These are phyloP conservation scores for Lodderomyces metapsilosis DNA, from an alignment of 1,139 yeast species.

Conservation along the genomic window DNA sequence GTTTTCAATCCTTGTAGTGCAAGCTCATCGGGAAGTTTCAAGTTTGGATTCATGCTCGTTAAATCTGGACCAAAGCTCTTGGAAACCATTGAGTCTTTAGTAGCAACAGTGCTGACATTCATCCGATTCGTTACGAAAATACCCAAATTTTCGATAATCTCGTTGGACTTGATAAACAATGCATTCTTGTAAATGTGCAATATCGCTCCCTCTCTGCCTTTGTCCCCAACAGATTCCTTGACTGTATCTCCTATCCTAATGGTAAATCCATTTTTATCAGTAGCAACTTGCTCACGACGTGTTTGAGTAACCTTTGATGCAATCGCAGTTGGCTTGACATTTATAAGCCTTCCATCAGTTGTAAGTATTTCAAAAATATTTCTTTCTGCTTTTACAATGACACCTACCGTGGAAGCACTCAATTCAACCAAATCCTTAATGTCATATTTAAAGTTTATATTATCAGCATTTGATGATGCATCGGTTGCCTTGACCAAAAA, in stretches of 20 bases:
- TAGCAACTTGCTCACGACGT: slow-evolving; percentile 75
- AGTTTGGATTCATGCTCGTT: slow-evolving; percentile 82
- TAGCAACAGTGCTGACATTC: slow-evolving; percentile 79
- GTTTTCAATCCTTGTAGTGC: slow-evolving; percentile 53
- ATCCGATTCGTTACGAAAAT: slow-evolving; percentile 78
- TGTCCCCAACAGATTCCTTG: slow-evolving; percentile 63
- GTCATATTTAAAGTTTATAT: slow-evolving; percentile 66
- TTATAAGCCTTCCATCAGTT: slow-evolving; percentile 74
- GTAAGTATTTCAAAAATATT: slow-evolving; percentile 80
- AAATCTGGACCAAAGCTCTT: slow-evolving; percentile 63
- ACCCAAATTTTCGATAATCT: slow-evolving; percentile 82
- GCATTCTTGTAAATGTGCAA: slow-evolving; percentile 80
- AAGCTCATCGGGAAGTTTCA: slow-evolving; percentile 39
- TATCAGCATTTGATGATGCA: slow-evolving; percentile 46
- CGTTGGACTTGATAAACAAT: slow-evolving; percentile 77
- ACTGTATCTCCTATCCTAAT: slow-evolving; percentile 90
- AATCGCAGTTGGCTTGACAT: slow-evolving; percentile 76
- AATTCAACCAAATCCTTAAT: slow-evolving; percentile 88
- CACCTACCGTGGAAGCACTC: slow-evolving; percentile 84
- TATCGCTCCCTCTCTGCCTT: slow-evolving; percentile 80
- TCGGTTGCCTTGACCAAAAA: slow-evolving; percentile 79
- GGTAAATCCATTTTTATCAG: slow-evolving; percentile 83
- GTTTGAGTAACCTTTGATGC: slow-evolving; percentile 65
- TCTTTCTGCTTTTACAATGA: slow-evolving; percentile 85
- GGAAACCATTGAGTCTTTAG: slow-evolving; percentile 68